These are phyloP conservation scores for Eimeria sp. DNA, from an alignment of 169 alveolate genomes.

Conservation along the genomic window DNA sequence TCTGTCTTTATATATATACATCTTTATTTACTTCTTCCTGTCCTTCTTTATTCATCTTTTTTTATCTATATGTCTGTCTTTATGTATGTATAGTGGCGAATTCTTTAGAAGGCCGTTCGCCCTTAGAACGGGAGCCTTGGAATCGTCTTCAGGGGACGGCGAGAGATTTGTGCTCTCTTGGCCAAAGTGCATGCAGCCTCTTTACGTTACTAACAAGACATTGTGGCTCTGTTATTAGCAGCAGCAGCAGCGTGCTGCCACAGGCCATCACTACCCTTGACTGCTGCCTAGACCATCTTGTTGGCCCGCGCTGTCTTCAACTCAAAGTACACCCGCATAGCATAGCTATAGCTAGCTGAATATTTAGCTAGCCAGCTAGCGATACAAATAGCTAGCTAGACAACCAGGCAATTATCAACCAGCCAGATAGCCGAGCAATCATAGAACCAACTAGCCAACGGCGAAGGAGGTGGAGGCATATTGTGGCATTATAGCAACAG, in stretches of 20 bases:
- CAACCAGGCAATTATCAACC: background rate
- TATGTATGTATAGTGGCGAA: constrained; percentile 43
- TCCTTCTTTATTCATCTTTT: background rate
- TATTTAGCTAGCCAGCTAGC: too few species aligned
- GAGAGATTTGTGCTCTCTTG: constrained; percentile 68
- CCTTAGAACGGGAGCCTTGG: constrained; percentile 78
- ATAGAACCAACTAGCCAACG: background rate
- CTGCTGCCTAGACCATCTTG: constrained; percentile 93
- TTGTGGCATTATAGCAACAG: too few species aligned
- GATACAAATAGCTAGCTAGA: too few species aligned
- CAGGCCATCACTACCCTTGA: constrained; percentile 93
- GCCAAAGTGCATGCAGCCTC: constrained; percentile 85
- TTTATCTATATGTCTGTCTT: background rate
- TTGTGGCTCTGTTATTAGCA: constrained; percentile 83
- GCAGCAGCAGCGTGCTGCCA: constrained; percentile 75
- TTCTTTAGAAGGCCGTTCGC: constrained; percentile 59
- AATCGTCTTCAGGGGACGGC: constrained; percentile 65
- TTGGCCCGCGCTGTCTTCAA: constrained; percentile 93
- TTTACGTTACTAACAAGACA: constrained; percentile 88
- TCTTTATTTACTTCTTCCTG: too few species aligned
- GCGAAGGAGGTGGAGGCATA: background rate
- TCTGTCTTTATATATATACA: too few species aligned
- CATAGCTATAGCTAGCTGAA: background rate
- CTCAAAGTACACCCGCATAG: constrained; percentile 86
- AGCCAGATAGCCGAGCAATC: too few species aligned